These are phyloP conservation scores for Brettanomyces bruxellensis DNA, from an alignment of 805 yeast genomes.

Conservation along the genomic window DNA sequence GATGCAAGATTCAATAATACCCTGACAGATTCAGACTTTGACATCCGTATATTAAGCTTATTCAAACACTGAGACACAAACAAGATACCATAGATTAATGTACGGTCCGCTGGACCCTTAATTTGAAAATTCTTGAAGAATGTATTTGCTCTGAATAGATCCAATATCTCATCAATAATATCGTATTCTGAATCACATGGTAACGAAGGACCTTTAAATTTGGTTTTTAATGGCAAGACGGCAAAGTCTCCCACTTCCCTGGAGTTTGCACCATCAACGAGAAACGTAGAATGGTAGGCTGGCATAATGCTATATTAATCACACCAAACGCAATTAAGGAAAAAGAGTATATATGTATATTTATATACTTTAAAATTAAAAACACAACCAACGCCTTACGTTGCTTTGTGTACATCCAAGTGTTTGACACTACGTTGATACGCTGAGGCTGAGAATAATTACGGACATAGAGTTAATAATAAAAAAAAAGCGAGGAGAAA, in stretches of 20 bases:
- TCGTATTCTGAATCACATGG: conserved; percentile 74
- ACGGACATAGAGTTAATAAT: too few species aligned
- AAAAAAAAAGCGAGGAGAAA: too few species aligned
- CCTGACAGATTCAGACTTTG: conserved; percentile 52
- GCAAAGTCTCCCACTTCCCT: conserved; percentile 73
- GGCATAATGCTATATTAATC: conserved; percentile 7
- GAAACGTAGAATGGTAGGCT: conserved; percentile 77
- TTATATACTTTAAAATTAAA: too few species aligned
- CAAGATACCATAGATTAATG: conserved; percentile 87
- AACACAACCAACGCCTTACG: too few species aligned
- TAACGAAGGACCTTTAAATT: conserved; percentile 85
- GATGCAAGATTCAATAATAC: conserved; percentile 76
- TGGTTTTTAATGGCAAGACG: conserved; percentile 76
- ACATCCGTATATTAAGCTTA: conserved; percentile 40
- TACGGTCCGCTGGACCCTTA: conserved; percentile 89
- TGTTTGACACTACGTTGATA: too few species aligned
- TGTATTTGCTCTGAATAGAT: conserved; percentile 90
- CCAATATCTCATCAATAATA: conserved; percentile 83
- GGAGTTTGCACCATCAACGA: conserved; percentile 50
- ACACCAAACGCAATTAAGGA: not conserved
- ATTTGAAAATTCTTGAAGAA: conserved; percentile 96
- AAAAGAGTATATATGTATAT: too few species aligned
- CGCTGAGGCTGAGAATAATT: too few species aligned
- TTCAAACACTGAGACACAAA: conserved; percentile 80
- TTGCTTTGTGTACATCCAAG: too few species aligned